Percentiles rank a stretch among this genome's conserved stretches.
Evolutionary conservation across 2,329 filamentous ascomycete genomes (phyloP).

Genomic region (Fusarium goolgardi): DNA sequence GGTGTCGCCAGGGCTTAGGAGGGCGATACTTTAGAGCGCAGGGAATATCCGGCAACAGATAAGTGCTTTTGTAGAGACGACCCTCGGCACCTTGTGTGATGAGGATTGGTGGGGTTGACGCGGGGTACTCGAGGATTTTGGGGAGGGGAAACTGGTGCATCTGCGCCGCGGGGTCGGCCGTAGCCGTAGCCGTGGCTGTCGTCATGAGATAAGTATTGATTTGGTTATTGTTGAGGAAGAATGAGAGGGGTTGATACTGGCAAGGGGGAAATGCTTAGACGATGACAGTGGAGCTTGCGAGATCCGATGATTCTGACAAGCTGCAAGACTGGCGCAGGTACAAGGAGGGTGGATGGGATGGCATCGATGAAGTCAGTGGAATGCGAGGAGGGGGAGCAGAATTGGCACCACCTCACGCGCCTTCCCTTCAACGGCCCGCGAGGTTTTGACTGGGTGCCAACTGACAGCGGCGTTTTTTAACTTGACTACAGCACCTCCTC

Average conservation of each 20-base stretch:
- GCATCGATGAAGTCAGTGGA: conserved; percentile 38
- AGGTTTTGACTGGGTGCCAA: conserved; percentile 36
- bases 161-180: conserved; percentile 38
- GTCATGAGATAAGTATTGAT: conserved; percentile 3
- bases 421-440: conserved; percentile 34
- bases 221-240: conserved; percentile 15
- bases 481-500: conserved; percentile 2
- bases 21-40: conserved; percentile 93
- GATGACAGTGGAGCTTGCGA: conserved; percentile 15
- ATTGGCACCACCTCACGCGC: conserved; percentile 39
- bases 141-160: conserved; percentile 65
- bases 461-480: conserved; percentile 31
- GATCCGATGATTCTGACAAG: conserved; percentile 32
- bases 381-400: conserved; percentile 15
- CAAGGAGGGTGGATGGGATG: conserved; percentile 34
- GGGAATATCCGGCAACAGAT: conserved; percentile 73
- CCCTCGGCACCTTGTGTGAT: conserved; percentile 96
- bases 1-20: conserved; percentile 90
- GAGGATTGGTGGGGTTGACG: conserved; percentile 71
- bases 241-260: conserved; percentile 1
- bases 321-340: conserved; percentile 45
- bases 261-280: conserved; percentile 17
- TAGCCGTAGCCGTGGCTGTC: conserved; percentile 36
- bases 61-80: conserved; percentile 88
- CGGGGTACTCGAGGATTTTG: conserved; percentile 71